Evolutionary conservation across 2,329 filamentous ascomycete genomes (phyloP).

Genomic region (Fusarium buxicola): DNA sequence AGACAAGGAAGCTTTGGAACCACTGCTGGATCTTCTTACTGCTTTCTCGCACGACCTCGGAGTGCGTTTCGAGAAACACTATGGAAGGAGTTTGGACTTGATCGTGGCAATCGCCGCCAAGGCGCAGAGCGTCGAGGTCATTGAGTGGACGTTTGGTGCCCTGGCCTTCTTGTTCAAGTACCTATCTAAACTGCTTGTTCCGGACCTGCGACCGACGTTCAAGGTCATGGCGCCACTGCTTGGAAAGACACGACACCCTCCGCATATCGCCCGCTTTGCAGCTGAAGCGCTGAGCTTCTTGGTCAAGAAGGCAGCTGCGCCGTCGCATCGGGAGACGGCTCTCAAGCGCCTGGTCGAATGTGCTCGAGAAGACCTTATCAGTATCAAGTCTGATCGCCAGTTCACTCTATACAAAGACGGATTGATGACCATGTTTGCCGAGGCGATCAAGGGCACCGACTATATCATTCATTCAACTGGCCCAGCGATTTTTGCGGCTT

Average conservation of each 20-base stretch:
- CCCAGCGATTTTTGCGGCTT: slow-evolving; percentile 62
- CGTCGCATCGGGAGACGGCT: slow-evolving; percentile 79
- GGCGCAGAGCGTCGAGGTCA: slow-evolving; percentile 84
- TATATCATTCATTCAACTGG: slow-evolving; percentile 70
- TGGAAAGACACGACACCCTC: slow-evolving; percentile 83
- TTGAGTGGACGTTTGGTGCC: slow-evolving; percentile 97
- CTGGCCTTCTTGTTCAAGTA: slow-evolving; percentile 98
- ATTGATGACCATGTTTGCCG: slow-evolving; percentile 90
- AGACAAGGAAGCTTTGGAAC: slow-evolving; percentile 85
- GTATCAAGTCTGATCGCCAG: slow-evolving; percentile 64
- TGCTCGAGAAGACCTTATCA: slow-evolving; percentile 75
- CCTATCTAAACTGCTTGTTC: slow-evolving; percentile 85
- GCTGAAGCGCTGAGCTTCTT: slow-evolving; percentile 96
- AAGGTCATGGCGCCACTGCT: slow-evolving; percentile 86
- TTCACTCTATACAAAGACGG: slow-evolving; percentile 83
- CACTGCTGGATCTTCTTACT: slow-evolving; percentile 86
- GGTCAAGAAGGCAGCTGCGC: slow-evolving; percentile 85
- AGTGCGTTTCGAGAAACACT: slow-evolving; percentile 87
- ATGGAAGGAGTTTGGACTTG: slow-evolving; percentile 77
- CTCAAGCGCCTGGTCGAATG: slow-evolving; percentile 78
- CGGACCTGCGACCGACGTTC: slow-evolving; percentile 86
- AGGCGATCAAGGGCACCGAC: slow-evolving; percentile 77
- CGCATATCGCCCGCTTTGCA: slow-evolving; percentile 90
- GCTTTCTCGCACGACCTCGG: slow-evolving; percentile 97
- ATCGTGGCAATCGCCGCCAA: slow-evolving; percentile 83